Evolutionary conservation across 225 moss, liverwort and hornwort genomes (phyloP).

Genomic region (Ulota crispa): DNA sequence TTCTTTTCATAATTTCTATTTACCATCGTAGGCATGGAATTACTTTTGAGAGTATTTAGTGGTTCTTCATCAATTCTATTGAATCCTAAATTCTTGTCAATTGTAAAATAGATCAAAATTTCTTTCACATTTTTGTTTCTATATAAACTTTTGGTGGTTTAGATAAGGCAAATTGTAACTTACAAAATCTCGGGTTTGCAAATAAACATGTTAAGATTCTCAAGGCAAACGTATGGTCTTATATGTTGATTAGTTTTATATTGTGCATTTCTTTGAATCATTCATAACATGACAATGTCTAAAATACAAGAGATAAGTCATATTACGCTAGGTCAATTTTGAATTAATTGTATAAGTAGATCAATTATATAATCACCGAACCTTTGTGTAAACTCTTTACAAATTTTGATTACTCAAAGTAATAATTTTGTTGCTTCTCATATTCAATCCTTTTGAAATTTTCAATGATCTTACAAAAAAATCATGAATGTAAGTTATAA

Average conservation of each 20-base stretch:
- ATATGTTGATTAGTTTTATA: too few species aligned
- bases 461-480: background rate
- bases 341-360: too few species aligned
- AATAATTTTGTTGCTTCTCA: background rate
- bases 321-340: background rate
- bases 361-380: too few species aligned
- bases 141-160: too few species aligned
- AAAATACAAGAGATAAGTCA: background rate
- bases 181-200: accelerated
- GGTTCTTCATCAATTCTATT: accelerated
- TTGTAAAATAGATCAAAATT: too few species aligned
- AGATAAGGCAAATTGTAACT: background rate
- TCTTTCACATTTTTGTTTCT: background rate
- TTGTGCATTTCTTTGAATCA: background rate
- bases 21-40: accelerated
- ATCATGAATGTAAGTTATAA: too few species aligned
- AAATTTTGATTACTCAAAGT: background rate
- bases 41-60: accelerated
- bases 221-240: accelerated
- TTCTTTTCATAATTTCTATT: background rate
- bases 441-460: background rate
- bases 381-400: too few species aligned
- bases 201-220: accelerated
- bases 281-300: too few species aligned
- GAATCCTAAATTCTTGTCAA: background rate